These are phyloP conservation scores for Circinella umbellata DNA, from an alignment of 371 early-diverging fungal genomes.

Conservation along the genomic window DNA sequence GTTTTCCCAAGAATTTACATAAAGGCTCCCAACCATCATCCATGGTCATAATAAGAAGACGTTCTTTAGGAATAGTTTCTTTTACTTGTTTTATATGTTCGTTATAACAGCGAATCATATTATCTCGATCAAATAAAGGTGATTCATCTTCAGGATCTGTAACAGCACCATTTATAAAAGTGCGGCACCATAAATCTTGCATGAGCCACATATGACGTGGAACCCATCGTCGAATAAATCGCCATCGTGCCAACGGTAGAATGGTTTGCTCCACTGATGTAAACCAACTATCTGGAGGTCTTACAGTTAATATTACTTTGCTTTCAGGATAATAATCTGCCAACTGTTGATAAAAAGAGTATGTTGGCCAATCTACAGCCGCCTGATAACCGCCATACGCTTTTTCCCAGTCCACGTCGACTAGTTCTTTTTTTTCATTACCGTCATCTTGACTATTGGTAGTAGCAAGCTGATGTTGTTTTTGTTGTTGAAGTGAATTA, in stretches of 20 bases:
- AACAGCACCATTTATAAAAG: slow-evolving; percentile 1
- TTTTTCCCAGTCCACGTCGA: not conserved
- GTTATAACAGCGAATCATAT: slow-evolving; percentile 5
- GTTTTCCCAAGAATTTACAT: slow-evolving; percentile 18
- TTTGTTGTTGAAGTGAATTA: not conserved
- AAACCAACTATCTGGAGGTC: slow-evolving; percentile 43
- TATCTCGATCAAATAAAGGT: not conserved
- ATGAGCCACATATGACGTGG: not conserved
- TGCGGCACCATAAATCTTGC: not conserved
- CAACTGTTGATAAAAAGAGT: slow-evolving; percentile 16
- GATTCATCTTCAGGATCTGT: not conserved
- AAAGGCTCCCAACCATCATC: slow-evolving; percentile 36
- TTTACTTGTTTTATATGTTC: slow-evolving; percentile 17
- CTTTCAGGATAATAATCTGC: slow-evolving; percentile 35
- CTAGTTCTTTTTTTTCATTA: not conserved
- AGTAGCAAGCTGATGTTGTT: not conserved
- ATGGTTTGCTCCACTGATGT: slow-evolving; percentile 33
- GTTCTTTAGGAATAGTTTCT: slow-evolving; percentile 15
- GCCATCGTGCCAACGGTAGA: not conserved
- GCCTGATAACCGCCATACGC: slow-evolving; percentile 9
- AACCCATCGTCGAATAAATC: not conserved
- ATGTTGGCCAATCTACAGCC: slow-evolving; percentile 22
- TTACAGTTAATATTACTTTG: slow-evolving; percentile 38
- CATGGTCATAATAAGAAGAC: slow-evolving; percentile 19
- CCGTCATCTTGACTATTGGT: not conserved